Base-by-base conservation (phyloP, 139 green algal genomes). In the Volvox reticuliferus region DNA sequence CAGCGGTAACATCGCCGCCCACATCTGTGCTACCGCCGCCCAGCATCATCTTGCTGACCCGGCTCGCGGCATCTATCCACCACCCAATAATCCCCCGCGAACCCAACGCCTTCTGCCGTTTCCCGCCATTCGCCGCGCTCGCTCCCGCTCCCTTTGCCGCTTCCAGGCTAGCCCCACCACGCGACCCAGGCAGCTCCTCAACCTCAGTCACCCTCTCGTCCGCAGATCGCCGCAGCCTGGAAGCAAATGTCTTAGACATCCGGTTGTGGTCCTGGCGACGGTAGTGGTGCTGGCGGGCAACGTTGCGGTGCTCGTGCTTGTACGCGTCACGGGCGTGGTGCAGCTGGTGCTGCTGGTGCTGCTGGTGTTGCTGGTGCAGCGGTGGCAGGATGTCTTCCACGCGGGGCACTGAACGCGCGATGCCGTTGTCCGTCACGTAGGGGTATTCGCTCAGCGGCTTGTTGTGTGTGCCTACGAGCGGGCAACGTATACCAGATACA, bases 391-490 rank as follows among this genome's bases (percentile, higher is more conserved):
- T 16, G 24, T 80, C 83, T 9, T 88, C 83, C 5, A 30, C 21
- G 9, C 30, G 20, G 0, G 85, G 71, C 44, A 89, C 44, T 12
- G 44, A 6, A 18, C 32, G 33, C 18, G 85, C 71, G 19, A 89
- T 89, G 44, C 71, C 12, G 35, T 24, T 6, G 69, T 89, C 85
- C 2, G 22, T 50, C 24, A 63, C 67, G 85, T 75, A 89, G n/a
- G 85, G 69, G 35, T 55, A 89, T 13, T 32, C 17, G 24, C 17
- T 50, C 35, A 89, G 85, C 26, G 68, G 37, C 69, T 67, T 44
- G 69, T 81, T 89, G 18, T 69, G 77, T 18, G 14, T 28, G 1
- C 84, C 84, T 89, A 69, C 32, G 32, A 21, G 79, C 17, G 12
- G 44, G 69, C 1, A 6, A 17, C 9, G n/a, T 19, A 62, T 32